Evolutionary conservation across 805 yeast species (phyloP).

Genomic region (Pichia phayaonensis): DNA sequence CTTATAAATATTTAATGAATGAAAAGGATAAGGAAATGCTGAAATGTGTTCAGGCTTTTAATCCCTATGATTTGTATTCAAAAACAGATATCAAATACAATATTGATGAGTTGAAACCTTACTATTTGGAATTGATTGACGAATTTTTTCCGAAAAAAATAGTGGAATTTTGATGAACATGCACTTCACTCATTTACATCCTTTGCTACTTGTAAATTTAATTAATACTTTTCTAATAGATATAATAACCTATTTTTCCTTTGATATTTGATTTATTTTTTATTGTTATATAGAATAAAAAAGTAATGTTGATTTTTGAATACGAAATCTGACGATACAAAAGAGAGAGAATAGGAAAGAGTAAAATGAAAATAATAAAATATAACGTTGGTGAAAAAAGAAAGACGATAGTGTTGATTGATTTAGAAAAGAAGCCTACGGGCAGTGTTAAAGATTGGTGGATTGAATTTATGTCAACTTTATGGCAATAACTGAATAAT

Average conservation of each 20-base stretch:
- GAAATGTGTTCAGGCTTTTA: constrained; percentile 57
- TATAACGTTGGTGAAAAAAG: background rate
- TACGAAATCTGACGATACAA: background rate
- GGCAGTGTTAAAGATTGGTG: background rate
- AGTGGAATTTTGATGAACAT: constrained; percentile 42
- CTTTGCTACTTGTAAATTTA: background rate
- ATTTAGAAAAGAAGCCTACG: background rate
- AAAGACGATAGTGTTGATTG: background rate
- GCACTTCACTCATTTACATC: background rate
- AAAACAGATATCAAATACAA: constrained; percentile 44
- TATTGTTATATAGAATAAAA: background rate
- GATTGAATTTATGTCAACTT: background rate
- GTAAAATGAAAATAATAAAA: background rate
- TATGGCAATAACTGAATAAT: constrained; percentile 30
- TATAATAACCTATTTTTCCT: background rate
- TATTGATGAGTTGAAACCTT: constrained; percentile 45
- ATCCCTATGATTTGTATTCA: constrained; percentile 62
- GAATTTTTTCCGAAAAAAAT: constrained; percentile 54
- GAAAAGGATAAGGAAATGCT: constrained; percentile 54
- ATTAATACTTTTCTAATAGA: background rate
- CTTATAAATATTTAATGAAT: constrained; percentile 57
- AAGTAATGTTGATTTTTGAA: background rate
- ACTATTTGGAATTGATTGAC: constrained; percentile 55
- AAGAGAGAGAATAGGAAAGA: background rate
- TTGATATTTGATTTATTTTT: background rate